Percentiles rank a stretch among this genome's conserved stretches.
Conservation (phyloP, 2,329 filamentous ascomycete genomes). For the Stagonosporopsis cucurbitacearum region DNA sequence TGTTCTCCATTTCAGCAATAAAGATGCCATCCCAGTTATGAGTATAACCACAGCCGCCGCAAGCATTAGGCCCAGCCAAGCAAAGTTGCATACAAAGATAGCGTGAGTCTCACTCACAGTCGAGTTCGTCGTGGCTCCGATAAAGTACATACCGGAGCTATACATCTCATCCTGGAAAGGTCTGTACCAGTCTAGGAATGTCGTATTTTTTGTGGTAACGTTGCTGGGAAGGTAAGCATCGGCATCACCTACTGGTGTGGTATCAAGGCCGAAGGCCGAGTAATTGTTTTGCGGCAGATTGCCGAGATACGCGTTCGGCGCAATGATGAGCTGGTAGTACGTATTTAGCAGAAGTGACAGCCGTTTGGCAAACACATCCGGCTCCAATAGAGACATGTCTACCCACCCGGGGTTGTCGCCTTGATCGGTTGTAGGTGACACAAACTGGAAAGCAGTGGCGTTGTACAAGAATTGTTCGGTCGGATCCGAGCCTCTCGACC, state of each 20-base stretch:
- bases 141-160: slow-evolving; percentile 18
- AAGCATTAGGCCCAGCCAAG: slow-evolving; percentile 39
- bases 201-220: background rate
- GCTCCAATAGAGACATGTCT: background rate
- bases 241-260: background rate
- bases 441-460: background rate
- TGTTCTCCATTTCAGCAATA: slow-evolving; percentile 37
- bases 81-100: slow-evolving; percentile 38
- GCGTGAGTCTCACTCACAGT: slow-evolving; percentile 16
- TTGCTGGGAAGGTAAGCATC: background rate
- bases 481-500: background rate
- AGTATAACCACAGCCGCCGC: slow-evolving; percentile 27
- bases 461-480: background rate
- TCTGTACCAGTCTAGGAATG: background rate
- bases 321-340: background rate
- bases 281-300: background rate
- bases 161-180: background rate
- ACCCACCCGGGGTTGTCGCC: background rate
- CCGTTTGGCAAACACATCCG: background rate
- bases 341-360: background rate
- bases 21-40: slow-evolving; percentile 21
- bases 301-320: background rate
- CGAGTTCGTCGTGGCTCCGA: slow-evolving; percentile 37
- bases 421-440: background rate
- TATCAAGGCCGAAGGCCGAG: background rate